phyloP scores from a whole-genome alignment of 2,329 filamentous ascomycete genomes.

The Colletotrichum chlorophyti region DNA sequence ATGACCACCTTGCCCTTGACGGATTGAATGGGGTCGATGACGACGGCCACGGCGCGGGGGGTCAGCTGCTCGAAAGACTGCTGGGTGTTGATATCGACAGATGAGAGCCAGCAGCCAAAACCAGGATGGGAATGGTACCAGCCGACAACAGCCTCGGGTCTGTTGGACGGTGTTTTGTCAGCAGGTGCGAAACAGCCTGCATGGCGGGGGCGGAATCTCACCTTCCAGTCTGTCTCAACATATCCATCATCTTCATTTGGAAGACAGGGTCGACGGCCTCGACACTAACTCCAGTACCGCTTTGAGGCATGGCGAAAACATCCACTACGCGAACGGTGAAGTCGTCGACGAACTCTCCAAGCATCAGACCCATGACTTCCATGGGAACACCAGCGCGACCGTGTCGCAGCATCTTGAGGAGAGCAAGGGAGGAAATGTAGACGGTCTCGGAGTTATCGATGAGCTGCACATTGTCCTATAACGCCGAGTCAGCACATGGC shows the following conservation, averaged over 20 bases:
- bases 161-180: constrained; percentile 44
- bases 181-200: neutral
- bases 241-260: constrained; percentile 99
- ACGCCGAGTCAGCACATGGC: neutral
- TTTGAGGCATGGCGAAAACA: constrained; percentile 99
- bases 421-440: constrained; percentile 95
- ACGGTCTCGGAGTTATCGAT: constrained; percentile 99
- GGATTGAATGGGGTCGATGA: constrained; percentile 98
- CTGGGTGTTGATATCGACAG: constrained; percentile 99
- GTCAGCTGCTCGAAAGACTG: constrained; percentile 99
- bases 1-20: constrained; percentile 99
- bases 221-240: constrained; percentile 97
- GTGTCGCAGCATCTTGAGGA: constrained; percentile 98
- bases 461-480: constrained; percentile 84
- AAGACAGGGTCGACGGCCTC: constrained; percentile 98
- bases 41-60: constrained; percentile 93
- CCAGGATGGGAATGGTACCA: constrained; percentile 99
- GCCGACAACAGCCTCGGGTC: constrained; percentile 95
- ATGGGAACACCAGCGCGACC: constrained; percentile 97
- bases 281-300: constrained; percentile 96
- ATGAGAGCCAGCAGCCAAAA: constrained; percentile 98
- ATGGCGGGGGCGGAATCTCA: constrained; percentile 49
- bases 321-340: constrained; percentile 98
- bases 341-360: constrained; percentile 98
- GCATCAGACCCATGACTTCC: constrained; percentile 99